Base-by-base conservation (phyloP, 2,329 filamentous ascomycete species). In the Myriosclerotinia duriaeana region DNA sequence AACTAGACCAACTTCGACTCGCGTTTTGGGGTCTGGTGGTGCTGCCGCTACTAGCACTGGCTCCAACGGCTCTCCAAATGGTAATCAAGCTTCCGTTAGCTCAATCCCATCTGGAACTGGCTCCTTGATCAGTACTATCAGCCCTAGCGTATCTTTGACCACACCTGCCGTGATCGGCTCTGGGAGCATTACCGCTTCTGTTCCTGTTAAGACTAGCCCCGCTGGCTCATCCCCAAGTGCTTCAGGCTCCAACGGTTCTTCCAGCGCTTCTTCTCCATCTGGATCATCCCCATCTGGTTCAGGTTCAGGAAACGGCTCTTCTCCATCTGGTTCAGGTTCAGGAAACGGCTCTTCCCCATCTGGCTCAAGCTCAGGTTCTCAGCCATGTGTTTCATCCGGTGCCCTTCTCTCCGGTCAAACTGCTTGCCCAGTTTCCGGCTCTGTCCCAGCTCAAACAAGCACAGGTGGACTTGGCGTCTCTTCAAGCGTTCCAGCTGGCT, bases 101-200 rank as follows among this genome's bases (percentile, higher is more conserved):
- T 46, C 61, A 34, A 34, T 20, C 11, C 61, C 50, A 56, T 55
- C 53, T 15, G 38, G 12, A 17, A 36, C 53, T 38, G 40, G 40
- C 34, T 11, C 11, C 17, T 61, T 46, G 36, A 61, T 30, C 26
- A 34, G 55, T 38, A 69, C 69, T 6, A 65, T 69, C 38, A 71
- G 69, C 11, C n/a, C 64, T 7, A 54, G 67, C 9, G 42, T 66
- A 20, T 59, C 66, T 14, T 58, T 71, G 44, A 69, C 64, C 15
- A 71, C 70, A n/a, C 68, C 69, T 8, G 71, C 71, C 1, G 55
- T 66, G 8, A 9, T 46, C 11, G 46, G 56, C 26, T 26, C 42
- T 14, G 38, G 17, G 9, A n/a, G 20, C 17, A 17, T 17, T 36
- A 26, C 56, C 12, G 17, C 26, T 34, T 20, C 56, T 2, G 40